Evolutionary conservation across 2,329 filamentous ascomycete genomes (phyloP), one percentile per base, ranked within the genome.

Genomic region (Diaporthe nobilis): DNA sequence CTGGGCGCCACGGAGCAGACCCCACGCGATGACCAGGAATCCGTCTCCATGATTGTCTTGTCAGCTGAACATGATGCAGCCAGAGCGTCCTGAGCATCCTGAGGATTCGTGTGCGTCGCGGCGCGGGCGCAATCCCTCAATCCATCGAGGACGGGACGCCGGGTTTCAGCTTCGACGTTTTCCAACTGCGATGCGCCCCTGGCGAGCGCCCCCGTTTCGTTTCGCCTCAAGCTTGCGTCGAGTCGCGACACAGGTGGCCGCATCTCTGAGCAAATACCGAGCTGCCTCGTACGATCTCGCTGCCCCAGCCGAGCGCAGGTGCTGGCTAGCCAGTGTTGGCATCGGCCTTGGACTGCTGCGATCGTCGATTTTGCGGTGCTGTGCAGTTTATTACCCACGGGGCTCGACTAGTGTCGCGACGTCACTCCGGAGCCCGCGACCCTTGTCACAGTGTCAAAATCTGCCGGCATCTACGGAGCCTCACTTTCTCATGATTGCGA

Each of bases 401-500:
- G 42, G 25, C 63, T 20, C 10, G 63, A 58, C 53, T 65, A 65
- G 34, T 49, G 60, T 61, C 65, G 55, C 70, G 68, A 77, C 68
- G 74, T 72, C 72, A 72, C 57, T 58, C 67, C 37, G 31, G 60
- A 39, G 25, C 61, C 20, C 31, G 9, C 47, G 10, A n/a, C 17
- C 61, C 44, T 17, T 25, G 37, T 31, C 74, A 78, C 77, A 77
- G 77, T 78, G 76, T 63, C 63, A 70, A 47, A 20, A 51, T 31
- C 53, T 73, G 53, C 74, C 76, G 77, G 74, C 74, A 72, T 73
- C 72, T 67, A 75, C 72, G 77, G 77, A 78, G 76, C 74, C 76
- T 78, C 72, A 77, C 34, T 20, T 51, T 25, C 31, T 42, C n/a
- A 68, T 42, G 57, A 71, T 72, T 71, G 71, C 75, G 71, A 72